Conservation (phyloP, 2,329 filamentous ascomycete species). For the Kalmusia sp. region DNA sequence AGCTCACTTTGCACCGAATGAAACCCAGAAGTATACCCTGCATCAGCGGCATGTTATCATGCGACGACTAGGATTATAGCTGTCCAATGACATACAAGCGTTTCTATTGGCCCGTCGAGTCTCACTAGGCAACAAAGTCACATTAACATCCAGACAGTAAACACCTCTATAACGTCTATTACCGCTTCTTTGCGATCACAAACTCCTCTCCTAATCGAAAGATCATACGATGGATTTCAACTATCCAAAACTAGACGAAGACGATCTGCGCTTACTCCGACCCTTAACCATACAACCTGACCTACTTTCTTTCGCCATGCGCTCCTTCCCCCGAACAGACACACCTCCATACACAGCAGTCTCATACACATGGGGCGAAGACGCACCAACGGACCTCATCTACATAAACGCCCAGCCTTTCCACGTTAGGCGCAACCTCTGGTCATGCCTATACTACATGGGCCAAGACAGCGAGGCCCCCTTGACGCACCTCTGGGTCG, state of each 20-base stretch:
- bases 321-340: background rate
- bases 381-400: slow-evolving; percentile 5
- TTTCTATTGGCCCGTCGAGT: too few species aligned
- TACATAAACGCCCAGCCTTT: background rate
- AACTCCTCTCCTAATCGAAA: too few species aligned
- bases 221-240: background rate
- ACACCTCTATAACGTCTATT: too few species aligned
- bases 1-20: too few species aligned
- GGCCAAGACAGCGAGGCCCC: background rate
- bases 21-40: too few species aligned
- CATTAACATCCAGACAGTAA: too few species aligned
- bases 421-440: background rate
- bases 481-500: background rate
- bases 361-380: slow-evolving; percentile 39
- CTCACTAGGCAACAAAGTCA: too few species aligned
- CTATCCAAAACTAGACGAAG: background rate
- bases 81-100: too few species aligned
- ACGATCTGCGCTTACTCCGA: background rate
- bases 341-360: slow-evolving; percentile 28
- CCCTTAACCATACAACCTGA: background rate
- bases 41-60: too few species aligned
- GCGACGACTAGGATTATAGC: too few species aligned
- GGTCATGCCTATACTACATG: background rate
- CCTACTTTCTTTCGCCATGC: background rate
- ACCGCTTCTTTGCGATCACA: too few species aligned